These are phyloP conservation scores for Aquilaria malaccensis DNA, from an alignment of 345 rosid genomes.

Conservation along the genomic window DNA sequence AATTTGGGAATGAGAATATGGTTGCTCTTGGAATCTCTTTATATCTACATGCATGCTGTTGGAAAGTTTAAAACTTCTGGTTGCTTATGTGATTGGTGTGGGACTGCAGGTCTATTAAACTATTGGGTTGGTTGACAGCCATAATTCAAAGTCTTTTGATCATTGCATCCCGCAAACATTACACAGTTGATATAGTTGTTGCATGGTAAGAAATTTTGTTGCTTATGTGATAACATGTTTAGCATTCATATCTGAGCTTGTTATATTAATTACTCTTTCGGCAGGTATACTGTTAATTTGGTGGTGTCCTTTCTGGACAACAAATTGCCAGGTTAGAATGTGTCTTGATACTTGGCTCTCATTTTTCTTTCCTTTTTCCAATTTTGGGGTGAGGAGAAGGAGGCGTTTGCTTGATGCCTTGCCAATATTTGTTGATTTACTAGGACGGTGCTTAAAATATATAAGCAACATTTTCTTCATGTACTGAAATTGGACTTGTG, in stretches of 20 bases:
- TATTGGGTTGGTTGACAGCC: constrained; percentile 73
- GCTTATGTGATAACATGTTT: background rate
- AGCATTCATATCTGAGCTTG: constrained; percentile 6
- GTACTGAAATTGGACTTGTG: constrained; percentile 16
- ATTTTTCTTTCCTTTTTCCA: background rate
- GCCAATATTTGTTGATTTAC: too few species aligned
- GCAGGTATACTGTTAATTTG: constrained; percentile 93
- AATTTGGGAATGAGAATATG: too few species aligned
- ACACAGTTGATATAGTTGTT: constrained; percentile 90
- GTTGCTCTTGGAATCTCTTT: too few species aligned
- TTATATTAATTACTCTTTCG: constrained; percentile 6
- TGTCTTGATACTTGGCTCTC: background rate
- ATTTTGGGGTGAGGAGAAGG: background rate
- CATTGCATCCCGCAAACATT: constrained; percentile 96
- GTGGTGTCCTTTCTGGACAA: constrained; percentile 94
- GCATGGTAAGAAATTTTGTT: constrained; percentile 57
- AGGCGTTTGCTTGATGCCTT: too few species aligned
- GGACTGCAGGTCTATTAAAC: constrained; percentile 72
- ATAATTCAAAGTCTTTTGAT: constrained; percentile 86
- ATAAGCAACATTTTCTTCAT: background rate
- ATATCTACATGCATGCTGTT: too few species aligned
- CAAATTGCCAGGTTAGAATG: constrained; percentile 83
- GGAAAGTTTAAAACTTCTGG: background rate
- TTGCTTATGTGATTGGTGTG: constrained; percentile 7
- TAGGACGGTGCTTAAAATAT: too few species aligned